phyloP scores from a whole-genome alignment of 176 grass and related monocot species.

The Zea mays region DNA sequence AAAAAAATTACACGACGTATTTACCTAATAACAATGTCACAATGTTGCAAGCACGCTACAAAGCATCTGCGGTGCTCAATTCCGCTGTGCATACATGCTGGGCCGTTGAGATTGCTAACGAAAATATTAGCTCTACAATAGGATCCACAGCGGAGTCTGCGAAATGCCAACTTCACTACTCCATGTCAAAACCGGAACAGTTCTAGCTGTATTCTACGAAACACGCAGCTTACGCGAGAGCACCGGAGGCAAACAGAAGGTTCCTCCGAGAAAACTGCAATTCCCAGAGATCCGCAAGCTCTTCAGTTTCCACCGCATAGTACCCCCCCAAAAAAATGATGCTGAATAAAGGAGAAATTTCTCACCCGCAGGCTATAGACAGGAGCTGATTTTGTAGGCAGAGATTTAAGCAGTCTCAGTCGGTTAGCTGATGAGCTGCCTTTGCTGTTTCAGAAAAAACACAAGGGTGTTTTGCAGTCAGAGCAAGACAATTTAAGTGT shows the following conservation, averaged over 20 bases:
- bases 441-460: constrained; percentile 60
- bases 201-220: constrained; percentile 24
- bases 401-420: constrained; percentile 74
- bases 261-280: constrained; percentile 92
- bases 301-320: neutral
- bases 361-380: constrained; percentile 79
- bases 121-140: constrained; percentile 23
- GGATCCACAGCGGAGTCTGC: neutral
- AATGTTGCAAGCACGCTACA: neutral
- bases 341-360: constrained; percentile 21
- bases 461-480: constrained; percentile 13
- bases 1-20: constrained; percentile 18
- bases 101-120: constrained; percentile 7
- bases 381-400: constrained; percentile 89
- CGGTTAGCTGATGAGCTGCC: constrained; percentile 54
- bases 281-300: constrained; percentile 5
- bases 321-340: neutral
- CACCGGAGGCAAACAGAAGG: constrained; percentile 86
- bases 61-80: neutral
- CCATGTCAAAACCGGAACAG: constrained; percentile 22
- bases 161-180: constrained; percentile 6
- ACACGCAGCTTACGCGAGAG: constrained; percentile 43
- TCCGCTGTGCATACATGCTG: neutral
- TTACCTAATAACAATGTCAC: constrained; percentile 26
- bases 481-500: neutral